These are phyloP conservation scores for Aspergillus aculeatus DNA, from an alignment of 2,329 filamentous ascomycete species.

Conservation along the genomic window DNA sequence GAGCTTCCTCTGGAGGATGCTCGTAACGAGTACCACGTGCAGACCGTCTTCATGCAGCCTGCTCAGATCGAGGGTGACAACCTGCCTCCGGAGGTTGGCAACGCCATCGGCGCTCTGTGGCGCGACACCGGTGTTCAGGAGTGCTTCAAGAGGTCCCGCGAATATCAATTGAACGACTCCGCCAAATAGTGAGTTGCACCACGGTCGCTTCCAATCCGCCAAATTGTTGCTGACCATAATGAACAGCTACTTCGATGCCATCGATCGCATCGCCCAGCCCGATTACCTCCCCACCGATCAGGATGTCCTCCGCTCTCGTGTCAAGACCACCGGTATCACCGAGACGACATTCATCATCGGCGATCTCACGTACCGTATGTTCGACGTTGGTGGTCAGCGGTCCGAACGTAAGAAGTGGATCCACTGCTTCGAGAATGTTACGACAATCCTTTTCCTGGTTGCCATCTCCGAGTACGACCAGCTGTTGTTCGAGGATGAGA, in stretches of 20 bases:
- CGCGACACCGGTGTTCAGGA: constrained; percentile 89
- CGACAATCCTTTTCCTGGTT: constrained; percentile 92
- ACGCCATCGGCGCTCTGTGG: constrained; percentile 89
- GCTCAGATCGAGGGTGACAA: constrained; percentile 95
- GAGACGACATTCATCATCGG: constrained; percentile 96
- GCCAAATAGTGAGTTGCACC: constrained; percentile 76
- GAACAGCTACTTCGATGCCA: constrained; percentile 88
- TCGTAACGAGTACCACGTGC: constrained; percentile 93
- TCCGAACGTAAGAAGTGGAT: constrained; percentile 99
- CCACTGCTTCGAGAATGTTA: constrained; percentile 97
- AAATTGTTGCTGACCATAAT: constrained; percentile 34
- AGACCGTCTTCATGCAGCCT: constrained; percentile 98
- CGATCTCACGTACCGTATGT: constrained; percentile 94
- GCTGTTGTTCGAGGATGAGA: constrained; percentile 93
- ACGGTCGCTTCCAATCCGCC: neutral
- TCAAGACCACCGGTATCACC: constrained; percentile 96
- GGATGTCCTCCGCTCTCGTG: constrained; percentile 90
- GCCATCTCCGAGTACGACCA: constrained; percentile 98
- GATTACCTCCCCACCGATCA: constrained; percentile 96
- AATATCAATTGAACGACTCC: constrained; percentile 95
- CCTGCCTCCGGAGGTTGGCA: constrained; percentile 89
- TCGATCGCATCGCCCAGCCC: constrained; percentile 82
- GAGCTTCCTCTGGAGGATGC: constrained; percentile 85
- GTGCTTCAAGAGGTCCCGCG: constrained; percentile 91
- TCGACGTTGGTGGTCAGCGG: constrained; percentile 92